Conservation (phyloP, 1,284 basidiomycete genomes). For the Anthracocystis panici-leucophaei region DNA sequence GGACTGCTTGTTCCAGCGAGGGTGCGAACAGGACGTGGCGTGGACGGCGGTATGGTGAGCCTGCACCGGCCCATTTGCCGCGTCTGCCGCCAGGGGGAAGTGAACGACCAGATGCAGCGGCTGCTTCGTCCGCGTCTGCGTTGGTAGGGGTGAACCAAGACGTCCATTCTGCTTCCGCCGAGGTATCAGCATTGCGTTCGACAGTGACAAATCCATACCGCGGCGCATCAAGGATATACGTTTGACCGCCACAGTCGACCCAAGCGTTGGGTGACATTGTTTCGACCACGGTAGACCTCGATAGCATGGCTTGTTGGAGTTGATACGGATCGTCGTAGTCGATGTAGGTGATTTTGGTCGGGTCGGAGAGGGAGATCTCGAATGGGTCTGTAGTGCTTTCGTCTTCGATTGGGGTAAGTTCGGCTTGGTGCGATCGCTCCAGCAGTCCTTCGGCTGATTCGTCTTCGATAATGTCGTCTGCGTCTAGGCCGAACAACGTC, state of each 20-base stretch:
- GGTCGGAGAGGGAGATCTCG: slow-evolving; percentile 28
- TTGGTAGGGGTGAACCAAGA: slow-evolving; percentile 43
- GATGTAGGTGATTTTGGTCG: slow-evolving; percentile 77
- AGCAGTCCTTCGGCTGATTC: slow-evolving; percentile 39
- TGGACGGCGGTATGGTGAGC: slow-evolving; percentile 51
- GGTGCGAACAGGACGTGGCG: slow-evolving; percentile 29
- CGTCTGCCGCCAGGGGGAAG: background rate
- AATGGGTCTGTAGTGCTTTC: slow-evolving; percentile 16
- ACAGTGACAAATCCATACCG: slow-evolving; percentile 82
- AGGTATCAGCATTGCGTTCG: slow-evolving; percentile 70
- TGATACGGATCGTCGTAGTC: slow-evolving; percentile 84
- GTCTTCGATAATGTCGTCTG: slow-evolving; percentile 76
- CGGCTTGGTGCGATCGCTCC: slow-evolving; percentile 26
- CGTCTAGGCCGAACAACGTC: slow-evolving; percentile 86
- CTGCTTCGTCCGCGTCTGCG: slow-evolving; percentile 46
- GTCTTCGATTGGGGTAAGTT: background rate
- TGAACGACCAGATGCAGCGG: slow-evolving; percentile 25
- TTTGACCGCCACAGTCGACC: slow-evolving; percentile 83
- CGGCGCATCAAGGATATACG: slow-evolving; percentile 81
- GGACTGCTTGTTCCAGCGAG: slow-evolving; percentile 73
- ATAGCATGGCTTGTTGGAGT: slow-evolving; percentile 72
- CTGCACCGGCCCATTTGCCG: slow-evolving; percentile 5
- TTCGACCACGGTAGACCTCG: slow-evolving; percentile 73
- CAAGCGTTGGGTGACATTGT: slow-evolving; percentile 76
- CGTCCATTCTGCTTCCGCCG: slow-evolving; percentile 48